phyloP scores from a whole-genome alignment of 352 stramenopile species.

The Pythium biforme region DNA sequence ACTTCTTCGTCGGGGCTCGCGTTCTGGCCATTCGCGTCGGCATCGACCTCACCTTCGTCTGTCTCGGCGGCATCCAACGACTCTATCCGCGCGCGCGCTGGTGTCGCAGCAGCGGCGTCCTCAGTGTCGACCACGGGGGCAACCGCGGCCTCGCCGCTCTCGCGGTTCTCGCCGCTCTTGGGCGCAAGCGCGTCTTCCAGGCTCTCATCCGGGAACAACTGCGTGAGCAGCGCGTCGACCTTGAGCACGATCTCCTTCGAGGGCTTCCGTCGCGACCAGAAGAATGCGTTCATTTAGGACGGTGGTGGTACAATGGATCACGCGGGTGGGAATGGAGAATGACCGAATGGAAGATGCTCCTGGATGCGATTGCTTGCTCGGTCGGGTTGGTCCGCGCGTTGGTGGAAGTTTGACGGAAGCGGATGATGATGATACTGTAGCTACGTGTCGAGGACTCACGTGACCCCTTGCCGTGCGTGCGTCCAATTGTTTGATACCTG shows the following conservation, averaged over 20 bases:
- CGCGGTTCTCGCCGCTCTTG: conserved; percentile 26
- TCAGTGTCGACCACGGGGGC: conserved; percentile 15
- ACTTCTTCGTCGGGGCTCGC: conserved; percentile 45
- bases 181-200: conserved; percentile 53
- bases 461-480: conserved; percentile 3
- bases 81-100: conserved; percentile 29
- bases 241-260: conserved; percentile 73
- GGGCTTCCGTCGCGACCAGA: conserved; percentile 70
- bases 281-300: conserved; percentile 68
- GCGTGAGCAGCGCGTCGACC: conserved; percentile 55
- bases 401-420: too few relatives aligned
- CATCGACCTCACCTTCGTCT: conserved; percentile 20
- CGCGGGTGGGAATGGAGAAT: too few relatives aligned
- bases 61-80: conserved; percentile 32
- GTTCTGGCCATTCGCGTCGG: conserved; percentile 29
- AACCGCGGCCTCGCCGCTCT: conserved; percentile 18
- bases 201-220: conserved; percentile 62
- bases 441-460: background rate
- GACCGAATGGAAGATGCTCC: too few relatives aligned
- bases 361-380: too few relatives aligned
- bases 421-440: too few relatives aligned
- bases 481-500: conserved; percentile 1
- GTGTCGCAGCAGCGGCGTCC: conserved; percentile 12
- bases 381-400: too few relatives aligned
- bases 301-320: too few relatives aligned